Percentiles rank a stretch among this genome's conserved stretches.
Evolutionary conservation across 305 asterid genomes (phyloP).

Genomic region (Fraxinus sp.): DNA sequence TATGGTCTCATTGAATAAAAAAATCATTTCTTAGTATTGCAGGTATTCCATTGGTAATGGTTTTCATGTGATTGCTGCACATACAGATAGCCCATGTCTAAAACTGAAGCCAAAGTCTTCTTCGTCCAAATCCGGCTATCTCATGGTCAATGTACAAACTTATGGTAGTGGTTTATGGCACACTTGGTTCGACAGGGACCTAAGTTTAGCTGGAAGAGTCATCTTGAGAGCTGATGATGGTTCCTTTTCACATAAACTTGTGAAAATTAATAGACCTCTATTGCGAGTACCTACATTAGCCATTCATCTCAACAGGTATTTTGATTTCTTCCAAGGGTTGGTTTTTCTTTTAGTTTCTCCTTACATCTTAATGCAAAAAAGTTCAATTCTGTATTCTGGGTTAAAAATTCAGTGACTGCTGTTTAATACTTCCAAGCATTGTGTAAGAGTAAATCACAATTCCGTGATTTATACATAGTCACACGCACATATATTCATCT

Average conservation of each 20-base stretch:
- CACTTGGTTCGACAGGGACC: conserved; percentile 96
- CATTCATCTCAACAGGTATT: conserved; percentile 87
- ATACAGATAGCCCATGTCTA: conserved; percentile 96
- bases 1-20: conserved; percentile 27
- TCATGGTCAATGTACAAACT: conserved; percentile 89
- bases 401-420: conserved; percentile 13
- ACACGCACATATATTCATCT: not conserved
- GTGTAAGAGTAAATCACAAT: conserved; percentile 8
- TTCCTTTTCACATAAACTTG: conserved; percentile 80
- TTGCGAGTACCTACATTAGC: conserved; percentile 94
- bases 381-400: not conserved
- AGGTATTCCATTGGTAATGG: conserved; percentile 87
- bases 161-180: conserved; percentile 98
- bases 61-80: conserved; percentile 93
- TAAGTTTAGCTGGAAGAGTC: conserved; percentile 95
- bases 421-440: not conserved
- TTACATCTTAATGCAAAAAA: conserved; percentile 10
- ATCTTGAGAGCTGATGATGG: conserved; percentile 77
- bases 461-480: not conserved
- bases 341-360: conserved; percentile 6
- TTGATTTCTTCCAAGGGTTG: conserved; percentile 18
- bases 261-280: conserved; percentile 79
- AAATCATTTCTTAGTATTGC: conserved; percentile 44
- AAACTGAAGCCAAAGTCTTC: conserved; percentile 95
- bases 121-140: conserved; percentile 80